Evolutionary conservation across 1,284 basidiomycete genomes (phyloP).

Genomic region (Dichomitus squalens): DNA sequence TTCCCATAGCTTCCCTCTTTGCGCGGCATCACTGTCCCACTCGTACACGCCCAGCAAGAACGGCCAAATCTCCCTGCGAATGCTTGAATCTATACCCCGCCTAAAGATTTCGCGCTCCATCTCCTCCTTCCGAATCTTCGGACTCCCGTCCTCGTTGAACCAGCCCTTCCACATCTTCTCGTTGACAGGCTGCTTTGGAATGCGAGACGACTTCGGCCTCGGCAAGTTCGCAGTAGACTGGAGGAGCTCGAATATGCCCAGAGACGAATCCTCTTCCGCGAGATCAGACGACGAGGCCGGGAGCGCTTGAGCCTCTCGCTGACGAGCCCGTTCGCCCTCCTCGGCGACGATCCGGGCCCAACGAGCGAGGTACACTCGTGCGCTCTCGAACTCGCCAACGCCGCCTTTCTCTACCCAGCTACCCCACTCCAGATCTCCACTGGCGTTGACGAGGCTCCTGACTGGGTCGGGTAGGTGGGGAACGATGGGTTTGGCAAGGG

Average conservation of each 20-base stretch:
- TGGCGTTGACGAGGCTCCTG: constrained; percentile 81
- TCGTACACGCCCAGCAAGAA: constrained; percentile 84
- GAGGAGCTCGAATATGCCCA: constrained; percentile 89
- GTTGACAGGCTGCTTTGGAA: constrained; percentile 73
- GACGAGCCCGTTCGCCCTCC: constrained; percentile 87
- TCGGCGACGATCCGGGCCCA: constrained; percentile 98
- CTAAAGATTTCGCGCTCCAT: constrained; percentile 79
- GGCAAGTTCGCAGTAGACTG: constrained; percentile 79
- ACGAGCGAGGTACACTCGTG: constrained; percentile 92
- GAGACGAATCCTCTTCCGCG: constrained; percentile 69
- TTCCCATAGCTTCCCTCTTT: constrained; percentile 60
- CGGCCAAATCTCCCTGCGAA: constrained; percentile 84
- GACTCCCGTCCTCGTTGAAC: constrained; percentile 72
- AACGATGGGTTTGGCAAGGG: constrained; percentile 90
- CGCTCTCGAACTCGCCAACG: constrained; percentile 93
- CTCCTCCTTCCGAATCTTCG: constrained; percentile 66
- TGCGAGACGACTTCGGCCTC: constrained; percentile 72
- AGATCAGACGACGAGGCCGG: constrained; percentile 49
- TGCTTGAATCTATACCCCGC: constrained; percentile 60
- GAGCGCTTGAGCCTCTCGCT: constrained; percentile 71
- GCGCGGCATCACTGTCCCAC: constrained; percentile 68
- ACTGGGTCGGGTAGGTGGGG: constrained; percentile 94
- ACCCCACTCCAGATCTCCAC: constrained; percentile 83
- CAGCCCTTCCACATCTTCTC: constrained; percentile 70
- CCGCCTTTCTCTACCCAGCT: constrained; percentile 88